Conservation (phyloP, 495 filamentous ascomycete species). For the Letharia lupina region DNA sequence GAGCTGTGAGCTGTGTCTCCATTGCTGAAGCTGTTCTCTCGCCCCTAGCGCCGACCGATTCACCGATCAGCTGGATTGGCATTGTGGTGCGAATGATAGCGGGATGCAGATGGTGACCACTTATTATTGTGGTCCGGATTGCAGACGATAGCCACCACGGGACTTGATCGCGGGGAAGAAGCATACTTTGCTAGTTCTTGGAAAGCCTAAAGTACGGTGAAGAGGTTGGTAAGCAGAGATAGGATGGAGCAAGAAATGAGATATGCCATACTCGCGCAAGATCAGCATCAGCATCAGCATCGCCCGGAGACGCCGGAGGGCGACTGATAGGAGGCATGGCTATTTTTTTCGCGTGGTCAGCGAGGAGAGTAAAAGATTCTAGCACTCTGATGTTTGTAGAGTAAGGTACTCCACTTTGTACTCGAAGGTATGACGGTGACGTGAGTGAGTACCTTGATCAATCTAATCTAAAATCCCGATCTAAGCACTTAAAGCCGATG, state of each 20-base stretch:
- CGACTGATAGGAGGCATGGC: background rate
- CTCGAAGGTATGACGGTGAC: too few relatives aligned
- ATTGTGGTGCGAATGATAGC: background rate
- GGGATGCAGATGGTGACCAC: background rate
- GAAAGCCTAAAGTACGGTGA: constrained; percentile 26
- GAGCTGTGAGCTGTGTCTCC: constrained; percentile 43
- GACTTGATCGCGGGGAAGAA: background rate
- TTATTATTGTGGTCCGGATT: background rate
- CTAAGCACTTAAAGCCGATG: too few relatives aligned
- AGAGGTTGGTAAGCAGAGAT: constrained; percentile 6
- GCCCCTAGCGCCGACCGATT: constrained; percentile 33
- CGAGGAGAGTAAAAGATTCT: too few relatives aligned
- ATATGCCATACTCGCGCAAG: constrained; percentile 18
- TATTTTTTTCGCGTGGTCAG: background rate
- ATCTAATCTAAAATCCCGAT: too few relatives aligned
- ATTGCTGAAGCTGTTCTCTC: constrained; percentile 49
- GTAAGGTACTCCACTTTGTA: too few relatives aligned
- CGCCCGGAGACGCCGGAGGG: background rate
- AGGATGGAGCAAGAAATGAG: background rate
- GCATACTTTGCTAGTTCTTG: constrained; percentile 35
- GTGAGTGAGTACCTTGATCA: too few relatives aligned
- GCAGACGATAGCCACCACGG: constrained; percentile 13
- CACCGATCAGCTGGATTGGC: background rate
- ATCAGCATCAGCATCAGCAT: constrained; percentile 12
- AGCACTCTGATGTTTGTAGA: too few relatives aligned